Evolutionary conservation across 257 asterid species (phyloP).

Genomic region (Solanum pennellii): DNA sequence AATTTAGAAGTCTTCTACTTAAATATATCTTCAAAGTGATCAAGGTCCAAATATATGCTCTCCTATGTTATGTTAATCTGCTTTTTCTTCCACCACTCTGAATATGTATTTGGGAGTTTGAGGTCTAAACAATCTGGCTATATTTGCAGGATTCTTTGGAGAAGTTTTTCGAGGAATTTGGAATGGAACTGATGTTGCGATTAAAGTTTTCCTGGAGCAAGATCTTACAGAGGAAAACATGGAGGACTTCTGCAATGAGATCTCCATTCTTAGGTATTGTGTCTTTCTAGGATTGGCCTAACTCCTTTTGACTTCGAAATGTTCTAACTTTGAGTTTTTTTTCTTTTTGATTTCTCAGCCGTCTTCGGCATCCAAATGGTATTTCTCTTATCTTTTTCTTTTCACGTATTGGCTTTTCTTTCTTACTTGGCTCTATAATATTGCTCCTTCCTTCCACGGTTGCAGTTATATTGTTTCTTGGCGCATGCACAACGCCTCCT

Average conservation of each 20-base stretch:
- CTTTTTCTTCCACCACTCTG: background rate
- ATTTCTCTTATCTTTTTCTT: constrained; percentile 20
- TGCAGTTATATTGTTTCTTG: constrained; percentile 92
- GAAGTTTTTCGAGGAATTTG: constrained; percentile 97
- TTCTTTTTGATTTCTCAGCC: constrained; percentile 48
- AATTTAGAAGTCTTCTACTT: background rate
- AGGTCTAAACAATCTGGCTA: background rate
- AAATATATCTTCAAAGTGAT: background rate
- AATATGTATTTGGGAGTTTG: background rate
- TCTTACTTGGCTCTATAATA: background rate
- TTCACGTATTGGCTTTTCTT: background rate
- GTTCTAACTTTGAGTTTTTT: constrained; percentile 14
- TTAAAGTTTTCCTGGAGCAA: constrained; percentile 95
- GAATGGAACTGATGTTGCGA: constrained; percentile 98
- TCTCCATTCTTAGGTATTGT: constrained; percentile 78
- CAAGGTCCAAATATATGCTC: background rate
- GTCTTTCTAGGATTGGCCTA: background rate
- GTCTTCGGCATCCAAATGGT: constrained; percentile 99
- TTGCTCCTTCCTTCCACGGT: background rate
- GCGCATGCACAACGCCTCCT: constrained; percentile 96
- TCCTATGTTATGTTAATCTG: background rate
- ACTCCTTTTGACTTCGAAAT: constrained; percentile 7
- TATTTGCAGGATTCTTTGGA: constrained; percentile 78
- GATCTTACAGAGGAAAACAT: constrained; percentile 97
- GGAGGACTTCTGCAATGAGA: constrained; percentile 99